These are phyloP conservation scores for Lasiosphaeria ovina DNA, from an alignment of 495 filamentous ascomycete species.

Conservation along the genomic window DNA sequence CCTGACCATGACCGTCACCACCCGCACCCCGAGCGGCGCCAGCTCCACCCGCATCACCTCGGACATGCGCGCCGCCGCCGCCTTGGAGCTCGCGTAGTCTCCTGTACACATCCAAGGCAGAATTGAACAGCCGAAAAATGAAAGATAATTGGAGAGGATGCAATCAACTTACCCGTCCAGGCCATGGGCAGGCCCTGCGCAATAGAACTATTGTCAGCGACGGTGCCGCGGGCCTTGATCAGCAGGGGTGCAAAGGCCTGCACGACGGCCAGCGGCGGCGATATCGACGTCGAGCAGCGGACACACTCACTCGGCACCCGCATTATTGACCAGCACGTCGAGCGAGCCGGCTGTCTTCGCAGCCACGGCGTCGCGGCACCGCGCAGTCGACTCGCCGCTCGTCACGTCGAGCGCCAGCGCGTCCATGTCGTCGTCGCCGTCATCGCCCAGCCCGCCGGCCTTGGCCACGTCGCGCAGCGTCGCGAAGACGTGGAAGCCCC, in stretches of 20 bases:
- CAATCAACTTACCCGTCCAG: slow-evolving; percentile 5
- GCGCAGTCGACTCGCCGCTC: slow-evolving; percentile 36
- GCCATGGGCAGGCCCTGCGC: slow-evolving; percentile 8
- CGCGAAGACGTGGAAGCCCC: slow-evolving; percentile 56
- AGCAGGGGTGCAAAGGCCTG: slow-evolving; percentile 54
- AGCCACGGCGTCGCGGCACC: slow-evolving; percentile 26
- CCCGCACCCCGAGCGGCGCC: slow-evolving; percentile 46
- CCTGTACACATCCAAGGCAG: slow-evolving; percentile 24
- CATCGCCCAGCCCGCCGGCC: slow-evolving; percentile 26
- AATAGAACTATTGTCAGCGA: slow-evolving; percentile 51
- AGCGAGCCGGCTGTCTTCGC: slow-evolving; percentile 38
- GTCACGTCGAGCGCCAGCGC: slow-evolving; percentile 51
- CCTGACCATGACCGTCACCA: slow-evolving; percentile 29
- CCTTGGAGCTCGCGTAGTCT: slow-evolving; percentile 52
- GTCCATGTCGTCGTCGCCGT: slow-evolving; percentile 38
- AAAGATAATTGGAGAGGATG: background rate
- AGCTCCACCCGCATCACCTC: slow-evolving; percentile 52
- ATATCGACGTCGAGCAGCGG: slow-evolving; percentile 47
- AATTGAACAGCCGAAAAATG: background rate
- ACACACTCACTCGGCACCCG: slow-evolving; percentile 41
- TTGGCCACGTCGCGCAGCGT: slow-evolving; percentile 49
- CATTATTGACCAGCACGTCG: slow-evolving; percentile 56
- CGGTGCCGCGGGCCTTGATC: slow-evolving; percentile 43
- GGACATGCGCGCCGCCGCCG: slow-evolving; percentile 34
- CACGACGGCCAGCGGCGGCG: slow-evolving; percentile 34